Conservation (phyloP, 108 stramenopile genomes). For the Fragilaria crotonensis region DNA sequence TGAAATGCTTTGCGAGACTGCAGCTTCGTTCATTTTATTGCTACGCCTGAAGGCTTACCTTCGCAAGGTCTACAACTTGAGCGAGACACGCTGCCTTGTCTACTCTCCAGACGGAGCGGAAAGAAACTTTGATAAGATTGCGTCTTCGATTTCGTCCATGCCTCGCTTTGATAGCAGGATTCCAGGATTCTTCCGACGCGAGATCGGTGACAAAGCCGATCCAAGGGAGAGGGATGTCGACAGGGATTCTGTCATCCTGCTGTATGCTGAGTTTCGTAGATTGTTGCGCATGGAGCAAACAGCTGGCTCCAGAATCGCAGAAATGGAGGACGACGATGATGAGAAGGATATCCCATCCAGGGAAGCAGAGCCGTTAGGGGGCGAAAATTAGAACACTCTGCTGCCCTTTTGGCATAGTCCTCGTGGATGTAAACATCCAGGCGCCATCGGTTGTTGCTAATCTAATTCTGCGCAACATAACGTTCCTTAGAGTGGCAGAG, state of each 20-base stretch:
- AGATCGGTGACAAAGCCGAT: background rate
- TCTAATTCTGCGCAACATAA: too few relatives aligned
- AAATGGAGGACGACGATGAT: background rate
- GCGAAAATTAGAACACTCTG: too few relatives aligned
- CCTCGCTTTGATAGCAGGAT: conserved; percentile 11
- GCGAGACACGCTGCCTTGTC: conserved; percentile 56
- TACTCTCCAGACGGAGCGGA: conserved; percentile 69
- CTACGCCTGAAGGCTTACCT: conserved; percentile 68
- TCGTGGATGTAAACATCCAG: too few relatives aligned
- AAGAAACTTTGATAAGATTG: conserved; percentile 26
- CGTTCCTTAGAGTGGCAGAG: too few relatives aligned
- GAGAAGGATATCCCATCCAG: too few relatives aligned
- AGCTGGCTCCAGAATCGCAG: background rate
- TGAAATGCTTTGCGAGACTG: conserved; percentile 49
- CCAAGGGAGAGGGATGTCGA: background rate
- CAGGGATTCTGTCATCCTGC: conserved; percentile 27
- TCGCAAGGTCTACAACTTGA: conserved; percentile 56
- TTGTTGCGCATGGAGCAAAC: conserved; percentile 30
- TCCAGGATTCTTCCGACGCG: background rate
- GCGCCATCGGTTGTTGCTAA: too few relatives aligned
- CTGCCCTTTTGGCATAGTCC: too few relatives aligned
- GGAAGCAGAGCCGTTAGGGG: too few relatives aligned
- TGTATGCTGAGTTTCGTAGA: conserved; percentile 48
- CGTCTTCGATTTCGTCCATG: conserved; percentile 7
- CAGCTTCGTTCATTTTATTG: conserved; percentile 45